Evolutionary conservation across 2,329 filamentous ascomycete species (phyloP).

Genomic region (Gliomastix tumulicola): DNA sequence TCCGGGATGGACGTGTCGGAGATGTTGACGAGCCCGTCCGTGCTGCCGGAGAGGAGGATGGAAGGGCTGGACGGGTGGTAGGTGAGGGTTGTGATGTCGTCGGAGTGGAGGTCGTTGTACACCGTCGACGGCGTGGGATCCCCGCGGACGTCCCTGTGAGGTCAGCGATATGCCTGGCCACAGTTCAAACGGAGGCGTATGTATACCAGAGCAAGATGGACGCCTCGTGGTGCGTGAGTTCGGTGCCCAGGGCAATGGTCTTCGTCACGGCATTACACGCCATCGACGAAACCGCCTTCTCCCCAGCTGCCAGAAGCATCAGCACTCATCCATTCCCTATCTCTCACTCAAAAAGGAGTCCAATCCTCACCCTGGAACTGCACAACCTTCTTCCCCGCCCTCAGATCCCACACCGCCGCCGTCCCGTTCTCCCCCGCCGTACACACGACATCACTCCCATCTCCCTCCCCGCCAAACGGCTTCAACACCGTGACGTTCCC

Average conservation of each 20-base stretch:
- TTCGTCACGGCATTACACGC: conserved; percentile 51
- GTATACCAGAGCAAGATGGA: conserved; percentile 56
- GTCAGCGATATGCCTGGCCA: too few relatives aligned
- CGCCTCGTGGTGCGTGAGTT: conserved; percentile 57
- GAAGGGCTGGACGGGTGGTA: conserved; percentile 55
- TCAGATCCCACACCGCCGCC: conserved; percentile 60
- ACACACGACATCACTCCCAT: conserved; percentile 52
- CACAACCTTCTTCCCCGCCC: conserved; percentile 35
- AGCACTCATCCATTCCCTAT: too few relatives aligned
- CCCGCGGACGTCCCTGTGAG: conserved; percentile 50
- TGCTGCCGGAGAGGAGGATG: conserved; percentile 68
- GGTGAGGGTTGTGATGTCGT: conserved; percentile 54
- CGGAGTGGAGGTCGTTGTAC: conserved; percentile 60
- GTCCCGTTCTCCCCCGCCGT: conserved; percentile 68
- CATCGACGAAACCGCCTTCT: conserved; percentile 54
- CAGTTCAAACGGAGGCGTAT: too few relatives aligned
- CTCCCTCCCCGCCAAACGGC: conserved; percentile 41
- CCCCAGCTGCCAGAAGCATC: too few relatives aligned
- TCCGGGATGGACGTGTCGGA: conserved; percentile 64
- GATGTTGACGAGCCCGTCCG: conserved; percentile 72
- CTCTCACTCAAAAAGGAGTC: too few relatives aligned
- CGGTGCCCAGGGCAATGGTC: conserved; percentile 65
- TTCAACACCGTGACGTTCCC: conserved; percentile 58
- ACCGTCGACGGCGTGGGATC: conserved; percentile 37
- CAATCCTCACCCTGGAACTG: conserved; percentile 40